Percentiles rank a stretch among this genome's conserved stretches.
Conservation (phyloP, 306 rosid genomes). For the Amphicarpaea edgeworthii region DNA sequence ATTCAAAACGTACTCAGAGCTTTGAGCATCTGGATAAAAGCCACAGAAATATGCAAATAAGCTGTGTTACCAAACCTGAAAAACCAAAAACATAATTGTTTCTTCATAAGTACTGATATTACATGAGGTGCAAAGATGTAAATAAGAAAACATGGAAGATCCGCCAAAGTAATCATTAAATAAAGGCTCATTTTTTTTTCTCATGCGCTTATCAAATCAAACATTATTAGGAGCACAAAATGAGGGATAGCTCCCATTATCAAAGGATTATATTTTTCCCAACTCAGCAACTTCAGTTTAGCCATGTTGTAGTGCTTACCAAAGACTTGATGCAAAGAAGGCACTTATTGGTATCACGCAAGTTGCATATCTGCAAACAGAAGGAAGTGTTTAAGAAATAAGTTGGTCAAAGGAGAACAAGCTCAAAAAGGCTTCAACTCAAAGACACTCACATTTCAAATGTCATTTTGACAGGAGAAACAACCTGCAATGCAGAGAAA, state of each 20-base stretch:
- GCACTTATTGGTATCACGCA: slow-evolving; percentile 96
- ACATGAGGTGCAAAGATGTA: neutral
- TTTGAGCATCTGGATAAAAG: slow-evolving; percentile 98
- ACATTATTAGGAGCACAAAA: neutral
- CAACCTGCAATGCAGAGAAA: slow-evolving; percentile 73
- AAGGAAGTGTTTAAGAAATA: slow-evolving; percentile 27
- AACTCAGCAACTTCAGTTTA: slow-evolving; percentile 17
- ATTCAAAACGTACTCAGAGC: slow-evolving; percentile 74
- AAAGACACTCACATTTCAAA: slow-evolving; percentile 80
- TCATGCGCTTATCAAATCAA: no score
- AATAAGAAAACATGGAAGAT: neutral
- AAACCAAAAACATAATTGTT: slow-evolving; percentile 15
- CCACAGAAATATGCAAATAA: slow-evolving; percentile 94
- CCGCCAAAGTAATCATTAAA: slow-evolving; percentile 4
- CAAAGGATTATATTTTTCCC: neutral
- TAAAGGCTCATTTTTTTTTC: no score
- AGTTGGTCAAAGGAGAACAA: slow-evolving; percentile 17
- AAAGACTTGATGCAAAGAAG: slow-evolving; percentile 95
- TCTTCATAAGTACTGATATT: neutral
- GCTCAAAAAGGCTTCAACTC: slow-evolving; percentile 13
- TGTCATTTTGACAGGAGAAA: slow-evolving; percentile 90
- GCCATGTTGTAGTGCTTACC: slow-evolving; percentile 61
- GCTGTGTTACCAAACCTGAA: slow-evolving; percentile 97
- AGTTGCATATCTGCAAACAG: slow-evolving; percentile 81
- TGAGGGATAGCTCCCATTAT: neutral